Conservation (phyloP, 306 rosid genomes). For the Abrus precatorius region DNA sequence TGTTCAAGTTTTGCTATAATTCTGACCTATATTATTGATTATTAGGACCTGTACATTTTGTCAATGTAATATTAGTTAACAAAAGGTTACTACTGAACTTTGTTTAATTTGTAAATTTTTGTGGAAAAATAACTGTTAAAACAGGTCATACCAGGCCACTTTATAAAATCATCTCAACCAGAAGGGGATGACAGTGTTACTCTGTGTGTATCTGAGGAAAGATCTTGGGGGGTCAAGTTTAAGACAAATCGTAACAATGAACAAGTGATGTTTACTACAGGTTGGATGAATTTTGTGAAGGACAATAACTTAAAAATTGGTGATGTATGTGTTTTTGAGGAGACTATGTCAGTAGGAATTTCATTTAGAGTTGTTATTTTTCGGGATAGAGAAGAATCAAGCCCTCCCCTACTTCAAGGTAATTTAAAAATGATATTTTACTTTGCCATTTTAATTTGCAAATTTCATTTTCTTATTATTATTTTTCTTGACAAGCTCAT, state of each 20-base stretch:
- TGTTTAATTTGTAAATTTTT: not conserved
- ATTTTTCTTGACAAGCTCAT: not conserved
- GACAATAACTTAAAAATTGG: conserved; percentile 15
- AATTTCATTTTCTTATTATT: not conserved
- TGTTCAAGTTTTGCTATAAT: too few species aligned
- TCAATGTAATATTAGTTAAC: too few species aligned
- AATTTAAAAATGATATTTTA: not conserved
- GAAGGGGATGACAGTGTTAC: not conserved
- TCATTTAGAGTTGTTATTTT: conserved; percentile 22
- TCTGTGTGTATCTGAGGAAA: conserved; percentile 16
- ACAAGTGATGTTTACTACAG: not conserved
- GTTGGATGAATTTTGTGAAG: conserved; percentile 28
- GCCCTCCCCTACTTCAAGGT: not conserved
- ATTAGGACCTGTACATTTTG: too few species aligned
- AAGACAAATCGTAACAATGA: not conserved
- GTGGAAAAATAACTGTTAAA: not conserved
- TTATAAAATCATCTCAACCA: not conserved
- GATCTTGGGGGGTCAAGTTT: not conserved
- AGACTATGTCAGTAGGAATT: not conserved
- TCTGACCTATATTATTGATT: not conserved
- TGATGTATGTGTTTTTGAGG: conserved; percentile 37
- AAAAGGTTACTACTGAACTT: not conserved
- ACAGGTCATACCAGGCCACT: not conserved
- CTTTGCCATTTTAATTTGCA: not conserved
- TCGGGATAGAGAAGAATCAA: not conserved